Percentiles rank a stretch among this genome's conserved stretches.
Evolutionary conservation across 164 flowering plant species (phyloP).

Genomic region (Tinospora cordifolia): DNA sequence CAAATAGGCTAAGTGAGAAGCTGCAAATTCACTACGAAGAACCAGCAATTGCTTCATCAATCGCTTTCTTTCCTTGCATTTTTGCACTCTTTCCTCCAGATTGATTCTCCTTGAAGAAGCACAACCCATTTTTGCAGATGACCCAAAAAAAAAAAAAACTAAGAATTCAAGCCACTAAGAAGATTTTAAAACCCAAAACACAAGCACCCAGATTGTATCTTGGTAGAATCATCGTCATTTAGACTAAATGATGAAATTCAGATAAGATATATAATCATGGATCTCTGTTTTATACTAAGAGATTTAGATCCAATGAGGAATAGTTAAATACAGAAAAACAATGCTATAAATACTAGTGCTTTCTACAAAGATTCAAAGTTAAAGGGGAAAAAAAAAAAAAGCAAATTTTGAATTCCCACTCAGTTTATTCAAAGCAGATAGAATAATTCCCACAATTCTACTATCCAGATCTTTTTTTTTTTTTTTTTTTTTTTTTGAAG

Average conservation of each 20-base stretch:
- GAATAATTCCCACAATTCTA: neutral
- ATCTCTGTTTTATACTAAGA: no score
- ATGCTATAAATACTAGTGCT: neutral
- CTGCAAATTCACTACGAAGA: conserved; percentile 53
- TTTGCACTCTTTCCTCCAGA: conserved; percentile 52
- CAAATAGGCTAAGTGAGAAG: conserved; percentile 61
- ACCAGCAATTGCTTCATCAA: conserved; percentile 58
- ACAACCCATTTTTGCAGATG: conserved; percentile 57
- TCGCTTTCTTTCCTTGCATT: conserved; percentile 67
- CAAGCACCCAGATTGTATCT: neutral
- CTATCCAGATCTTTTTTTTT: neutral
- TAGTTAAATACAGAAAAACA: no score
- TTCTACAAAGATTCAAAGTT: neutral
- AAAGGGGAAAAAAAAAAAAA: neutral
- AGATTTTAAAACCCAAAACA: neutral
- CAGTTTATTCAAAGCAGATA: neutral
- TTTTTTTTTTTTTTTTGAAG: neutral
- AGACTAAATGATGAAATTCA: no score
- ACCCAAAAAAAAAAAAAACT: no score
- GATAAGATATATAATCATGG: no score
- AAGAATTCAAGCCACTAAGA: neutral
- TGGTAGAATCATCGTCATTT: no score
- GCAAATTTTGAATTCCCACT: neutral
- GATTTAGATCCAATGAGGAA: no score
- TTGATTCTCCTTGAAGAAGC: conserved; percentile 39